Evolutionary conservation across 805 yeast species (phyloP).

Genomic region (Wickerhamomyces strasburgensis): DNA sequence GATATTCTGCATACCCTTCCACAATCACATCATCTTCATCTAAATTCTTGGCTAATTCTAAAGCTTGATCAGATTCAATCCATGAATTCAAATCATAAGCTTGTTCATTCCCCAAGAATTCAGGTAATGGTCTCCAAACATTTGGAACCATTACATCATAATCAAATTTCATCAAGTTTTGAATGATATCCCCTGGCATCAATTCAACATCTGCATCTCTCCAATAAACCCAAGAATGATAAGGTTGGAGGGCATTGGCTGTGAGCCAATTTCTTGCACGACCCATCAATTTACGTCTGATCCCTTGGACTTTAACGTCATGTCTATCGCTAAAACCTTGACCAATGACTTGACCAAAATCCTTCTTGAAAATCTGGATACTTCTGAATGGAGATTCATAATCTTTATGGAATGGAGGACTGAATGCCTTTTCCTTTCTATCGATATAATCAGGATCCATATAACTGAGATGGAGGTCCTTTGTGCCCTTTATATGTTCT

Average conservation of each 20-base stretch:
- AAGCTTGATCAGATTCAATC: constrained; percentile 81
- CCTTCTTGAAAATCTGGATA: constrained; percentile 74
- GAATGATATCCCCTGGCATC: constrained; percentile 72
- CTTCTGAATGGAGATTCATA: constrained; percentile 70
- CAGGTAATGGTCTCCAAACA: constrained; percentile 97
- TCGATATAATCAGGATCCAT: constrained; percentile 64
- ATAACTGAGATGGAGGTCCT: constrained; percentile 60
- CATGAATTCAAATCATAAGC: constrained; percentile 96
- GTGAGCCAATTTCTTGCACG: constrained; percentile 83
- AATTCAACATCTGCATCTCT: constrained; percentile 82
- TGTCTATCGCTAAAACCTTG: constrained; percentile 83
- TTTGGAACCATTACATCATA: constrained; percentile 78
- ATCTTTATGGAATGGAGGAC: constrained; percentile 59
- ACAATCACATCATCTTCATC: constrained; percentile 83
- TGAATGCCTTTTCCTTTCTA: constrained; percentile 52
- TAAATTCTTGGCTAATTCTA: constrained; percentile 56
- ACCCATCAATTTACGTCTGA: constrained; percentile 79
- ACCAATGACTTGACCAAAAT: constrained; percentile 80
- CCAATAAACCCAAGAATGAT: constrained; percentile 91
- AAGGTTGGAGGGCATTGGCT: constrained; percentile 67
- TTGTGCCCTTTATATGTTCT: constrained; percentile 43
- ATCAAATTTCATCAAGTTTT: constrained; percentile 63
- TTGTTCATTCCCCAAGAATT: constrained; percentile 84
- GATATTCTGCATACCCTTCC: constrained; percentile 83
- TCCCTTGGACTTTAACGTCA: constrained; percentile 81